These are phyloP conservation scores for Mycena belliarum DNA, from an alignment of 768 basidiomycete species.

Conservation along the genomic window DNA sequence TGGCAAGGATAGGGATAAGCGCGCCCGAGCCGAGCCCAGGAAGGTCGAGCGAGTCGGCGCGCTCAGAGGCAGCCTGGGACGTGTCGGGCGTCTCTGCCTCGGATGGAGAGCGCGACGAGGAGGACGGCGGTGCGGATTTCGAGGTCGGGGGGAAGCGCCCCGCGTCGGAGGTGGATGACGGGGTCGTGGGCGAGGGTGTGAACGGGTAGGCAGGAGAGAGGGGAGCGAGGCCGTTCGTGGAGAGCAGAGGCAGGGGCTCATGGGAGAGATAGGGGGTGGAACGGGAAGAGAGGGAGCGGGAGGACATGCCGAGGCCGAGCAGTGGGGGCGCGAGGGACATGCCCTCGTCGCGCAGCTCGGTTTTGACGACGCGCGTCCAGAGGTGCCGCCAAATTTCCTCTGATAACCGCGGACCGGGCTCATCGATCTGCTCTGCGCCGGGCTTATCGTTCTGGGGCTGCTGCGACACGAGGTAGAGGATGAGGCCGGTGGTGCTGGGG, in stretches of 20 bases:
- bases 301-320: constrained; percentile 47
- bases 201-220: constrained; percentile 34
- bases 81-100: constrained; percentile 32
- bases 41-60: constrained; percentile 56
- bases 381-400: constrained; percentile 87
- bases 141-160: constrained; percentile 41
- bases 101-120: constrained; percentile 39
- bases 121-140: constrained; percentile 52
- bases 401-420: constrained; percentile 79
- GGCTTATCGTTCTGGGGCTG: background rate
- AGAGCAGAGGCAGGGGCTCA: constrained; percentile 37
- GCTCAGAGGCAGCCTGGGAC: constrained; percentile 33
- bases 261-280: constrained; percentile 41
- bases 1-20: constrained; percentile 83
- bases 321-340: constrained; percentile 35
- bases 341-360: constrained; percentile 53
- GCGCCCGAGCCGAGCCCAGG: constrained; percentile 66
- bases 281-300: constrained; percentile 41
- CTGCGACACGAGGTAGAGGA: constrained; percentile 72
- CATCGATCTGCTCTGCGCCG: constrained; percentile 36
- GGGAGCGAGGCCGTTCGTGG: constrained; percentile 35
- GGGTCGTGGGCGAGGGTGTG: constrained; percentile 53
- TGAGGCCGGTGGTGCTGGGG: constrained; percentile 80
- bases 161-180: constrained; percentile 52
- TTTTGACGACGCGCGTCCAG: constrained; percentile 72